phyloP scores from a whole-genome alignment of 1,284 basidiomycete species.

The Cutaneotrichosporon dermatis region DNA sequence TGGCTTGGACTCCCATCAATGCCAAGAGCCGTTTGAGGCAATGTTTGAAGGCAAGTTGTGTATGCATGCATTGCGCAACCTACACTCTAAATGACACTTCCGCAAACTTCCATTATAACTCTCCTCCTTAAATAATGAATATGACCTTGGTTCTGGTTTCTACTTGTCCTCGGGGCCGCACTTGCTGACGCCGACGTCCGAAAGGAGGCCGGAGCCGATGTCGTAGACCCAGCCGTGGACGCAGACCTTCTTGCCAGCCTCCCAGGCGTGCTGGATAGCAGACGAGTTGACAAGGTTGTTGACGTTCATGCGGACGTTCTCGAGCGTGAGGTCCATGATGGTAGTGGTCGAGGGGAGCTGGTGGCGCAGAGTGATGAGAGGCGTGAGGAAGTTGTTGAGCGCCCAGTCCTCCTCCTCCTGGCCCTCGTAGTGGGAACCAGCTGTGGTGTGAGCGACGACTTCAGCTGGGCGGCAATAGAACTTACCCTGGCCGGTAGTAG shows the following conservation, averaged over 20 bases:
- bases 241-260: constrained; percentile 57
- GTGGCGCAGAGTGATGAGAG: constrained; percentile 60
- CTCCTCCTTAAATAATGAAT: too few relatives aligned
- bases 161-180: neutral
- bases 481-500: neutral
- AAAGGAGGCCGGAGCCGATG: constrained; percentile 62
- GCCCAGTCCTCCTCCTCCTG: constrained; percentile 49
- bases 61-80: too few relatives aligned
- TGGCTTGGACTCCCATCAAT: too few relatives aligned
- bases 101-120: too few relatives aligned
- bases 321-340: constrained; percentile 61
- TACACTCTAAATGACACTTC: too few relatives aligned
- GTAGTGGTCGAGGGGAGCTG: constrained; percentile 53
- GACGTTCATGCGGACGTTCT: constrained; percentile 73
- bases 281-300: constrained; percentile 57
- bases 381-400: constrained; percentile 67
- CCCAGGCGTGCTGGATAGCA: constrained; percentile 67
- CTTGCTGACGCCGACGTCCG: constrained; percentile 59
- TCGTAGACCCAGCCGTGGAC: constrained; percentile 84
- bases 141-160: too few relatives aligned
- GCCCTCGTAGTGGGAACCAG: constrained; percentile 10
- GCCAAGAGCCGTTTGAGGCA: too few relatives aligned
- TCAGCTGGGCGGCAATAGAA: too few relatives aligned
- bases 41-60: too few relatives aligned
- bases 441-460: neutral